Evolutionary conservation across 768 basidiomycete genomes (phyloP).

Genomic region (Calocybe indica): DNA sequence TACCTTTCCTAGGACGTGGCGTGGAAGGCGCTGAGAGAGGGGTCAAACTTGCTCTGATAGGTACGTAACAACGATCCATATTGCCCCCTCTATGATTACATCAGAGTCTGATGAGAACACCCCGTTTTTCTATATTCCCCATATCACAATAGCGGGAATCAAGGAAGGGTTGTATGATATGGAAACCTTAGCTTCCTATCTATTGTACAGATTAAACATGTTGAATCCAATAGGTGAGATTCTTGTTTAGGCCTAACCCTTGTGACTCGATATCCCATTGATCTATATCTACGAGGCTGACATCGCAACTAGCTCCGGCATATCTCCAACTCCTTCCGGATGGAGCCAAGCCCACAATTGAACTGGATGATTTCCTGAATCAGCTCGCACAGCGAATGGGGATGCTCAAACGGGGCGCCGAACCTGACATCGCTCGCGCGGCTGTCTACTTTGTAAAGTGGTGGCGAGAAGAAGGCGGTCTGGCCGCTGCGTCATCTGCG

Average conservation of each 20-base stretch:
- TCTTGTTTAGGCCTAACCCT: conserved; percentile 7
- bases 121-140: too few relatives aligned
- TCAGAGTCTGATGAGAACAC: conserved; percentile 11
- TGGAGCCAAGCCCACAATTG: conserved; percentile 48
- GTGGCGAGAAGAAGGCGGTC: conserved; percentile 77
- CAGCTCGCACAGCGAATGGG: conserved; percentile 69
- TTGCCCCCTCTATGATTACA: conserved; percentile 8
- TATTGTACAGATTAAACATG: conserved; percentile 79
- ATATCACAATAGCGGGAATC: conserved; percentile 65
- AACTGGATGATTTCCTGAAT: conserved; percentile 62
- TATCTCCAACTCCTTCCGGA: conserved; percentile 60
- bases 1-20: conserved; percentile 88
- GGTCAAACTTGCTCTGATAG: conserved; percentile 88
- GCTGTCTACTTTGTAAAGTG: conserved; percentile 79
- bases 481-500: conserved; percentile 42
- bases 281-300: neutral
- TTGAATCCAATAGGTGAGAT: conserved; percentile 64
- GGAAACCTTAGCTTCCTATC: conserved; percentile 80
- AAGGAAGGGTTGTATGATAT: conserved; percentile 88
- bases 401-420: conserved; percentile 77
- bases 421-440: conserved; percentile 64
- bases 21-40: conserved; percentile 84
- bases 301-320: conserved; percentile 46
- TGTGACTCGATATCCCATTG: conserved; percentile 3
- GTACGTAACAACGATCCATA: conserved; percentile 42